Base-by-base conservation (phyloP, 805 yeast species). In the Nakazawaea ishiwadae region DNA sequence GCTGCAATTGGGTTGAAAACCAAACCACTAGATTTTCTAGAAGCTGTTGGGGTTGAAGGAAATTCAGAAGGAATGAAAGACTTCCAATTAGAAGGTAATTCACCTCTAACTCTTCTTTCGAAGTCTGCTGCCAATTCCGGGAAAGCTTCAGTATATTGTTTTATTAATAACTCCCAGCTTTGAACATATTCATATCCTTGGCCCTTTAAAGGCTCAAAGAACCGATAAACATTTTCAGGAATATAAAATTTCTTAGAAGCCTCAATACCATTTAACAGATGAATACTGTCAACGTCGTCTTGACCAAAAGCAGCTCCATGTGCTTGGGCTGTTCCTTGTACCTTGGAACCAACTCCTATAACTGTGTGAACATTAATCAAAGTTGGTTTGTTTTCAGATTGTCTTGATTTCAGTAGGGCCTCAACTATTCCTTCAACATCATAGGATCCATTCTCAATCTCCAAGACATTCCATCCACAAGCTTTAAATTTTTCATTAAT, bases 291-390 rank as follows among this genome's bases (percentile, higher is more conserved):
- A 11, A 39, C 26, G 33, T 60, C 63, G 12, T 39, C 59, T 17
- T 24, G 42, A 28, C 63, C 62, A 39, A 61, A 57, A 14, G 68
- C 62, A 23, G 62, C 62, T 35, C 67, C 65, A 44, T 64, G 68
- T 8, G 65, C 66, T 16, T 41, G 51, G 15, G 61, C 58, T 12
- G 53, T 44, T 15, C 62, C 61, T 35, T 55, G 57, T 5, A 58
- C 50, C 10, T 41, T 46, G 9, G 68, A 58, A 20, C 55, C 63
- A 44, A 53, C 49, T 27, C 68, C 69, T 37, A 65, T 65, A 14
- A 46, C 53, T 6, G 70, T 65, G 33, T 53, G 54, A 14, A 56
- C 52, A 37, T 62, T 59, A 40, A 65, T 53, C 27, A 66, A 51
- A 3, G 68, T 63, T n/a, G 70, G 70, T 44, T 60, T 60, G 17